Evolutionary conservation across 1,284 basidiomycete species (phyloP).

Genomic region (Microbotryum saponariae): DNA sequence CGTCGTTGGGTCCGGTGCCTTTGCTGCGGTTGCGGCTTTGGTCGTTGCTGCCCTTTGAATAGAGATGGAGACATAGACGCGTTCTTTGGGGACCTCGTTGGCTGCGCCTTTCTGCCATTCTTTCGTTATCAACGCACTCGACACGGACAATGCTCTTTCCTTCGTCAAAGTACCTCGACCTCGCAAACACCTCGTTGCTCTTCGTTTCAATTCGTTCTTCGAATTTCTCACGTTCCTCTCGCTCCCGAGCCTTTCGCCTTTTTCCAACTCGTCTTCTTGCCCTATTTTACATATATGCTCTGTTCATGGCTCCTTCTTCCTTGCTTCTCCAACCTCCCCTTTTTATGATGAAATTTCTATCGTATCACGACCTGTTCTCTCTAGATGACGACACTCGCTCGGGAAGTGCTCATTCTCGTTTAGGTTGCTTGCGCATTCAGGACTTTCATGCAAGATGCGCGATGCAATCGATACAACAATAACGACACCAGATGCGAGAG

Average conservation of each 20-base stretch:
- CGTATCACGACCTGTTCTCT: too few species aligned
- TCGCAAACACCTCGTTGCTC: background rate
- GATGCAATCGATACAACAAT: background rate
- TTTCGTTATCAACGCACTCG: background rate
- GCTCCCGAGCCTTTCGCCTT: background rate
- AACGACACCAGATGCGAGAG: background rate
- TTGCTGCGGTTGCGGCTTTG: background rate
- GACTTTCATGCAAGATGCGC: background rate
- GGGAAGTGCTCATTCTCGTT: too few species aligned
- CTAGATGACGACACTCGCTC: too few species aligned
- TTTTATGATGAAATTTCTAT: background rate
- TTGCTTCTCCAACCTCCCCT: background rate
- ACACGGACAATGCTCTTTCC: background rate
- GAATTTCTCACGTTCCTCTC: background rate
- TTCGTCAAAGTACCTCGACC: background rate
- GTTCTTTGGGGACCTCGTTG: background rate
- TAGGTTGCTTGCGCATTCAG: too few species aligned
- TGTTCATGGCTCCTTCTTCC: slow-evolving; percentile 1
- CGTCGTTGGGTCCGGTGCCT: background rate
- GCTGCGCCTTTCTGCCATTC: background rate
- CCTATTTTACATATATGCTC: background rate
- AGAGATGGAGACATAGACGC: background rate
- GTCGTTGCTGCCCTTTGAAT: slow-evolving; percentile 1
- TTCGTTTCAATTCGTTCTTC: background rate
- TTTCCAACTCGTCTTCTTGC: background rate